Percentiles rank a stretch among this genome's conserved stretches.
phyloP scores from a whole-genome alignment of 2,329 filamentous ascomycete species.

The Epichloe coenophiala region DNA sequence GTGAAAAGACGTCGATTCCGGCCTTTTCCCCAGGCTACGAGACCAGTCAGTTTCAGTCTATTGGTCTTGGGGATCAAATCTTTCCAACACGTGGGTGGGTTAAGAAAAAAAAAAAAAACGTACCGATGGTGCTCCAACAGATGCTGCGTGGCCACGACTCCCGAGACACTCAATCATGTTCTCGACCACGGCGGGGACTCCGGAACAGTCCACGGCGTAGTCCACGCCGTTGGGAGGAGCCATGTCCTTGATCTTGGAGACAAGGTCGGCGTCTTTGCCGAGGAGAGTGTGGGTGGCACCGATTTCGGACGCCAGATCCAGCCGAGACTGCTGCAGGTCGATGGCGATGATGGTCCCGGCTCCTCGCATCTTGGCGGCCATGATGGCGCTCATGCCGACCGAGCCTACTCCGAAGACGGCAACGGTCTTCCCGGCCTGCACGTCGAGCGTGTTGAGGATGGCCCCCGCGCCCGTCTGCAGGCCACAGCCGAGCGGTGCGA shows the following conservation, averaged over 20 bases:
- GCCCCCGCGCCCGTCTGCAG: slow-evolving; percentile 22
- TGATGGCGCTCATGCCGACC: background rate
- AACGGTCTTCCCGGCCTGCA: slow-evolving; percentile 13
- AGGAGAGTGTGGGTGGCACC: background rate
- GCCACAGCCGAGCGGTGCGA: slow-evolving; percentile 22
- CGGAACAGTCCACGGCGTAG: slow-evolving; percentile 19
- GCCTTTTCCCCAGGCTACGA: background rate
- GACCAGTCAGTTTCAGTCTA: background rate
- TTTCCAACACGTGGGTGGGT: too few relatives aligned
- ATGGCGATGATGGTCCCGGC: background rate
- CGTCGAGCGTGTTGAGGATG: slow-evolving; percentile 17
- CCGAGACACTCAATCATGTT: slow-evolving; percentile 33
- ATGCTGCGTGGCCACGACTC: slow-evolving; percentile 1
- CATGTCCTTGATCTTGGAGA: slow-evolving; percentile 11
- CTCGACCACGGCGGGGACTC: slow-evolving; percentile 24
- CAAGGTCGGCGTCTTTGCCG: background rate
- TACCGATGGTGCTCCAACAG: background rate
- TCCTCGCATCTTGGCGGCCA: background rate
- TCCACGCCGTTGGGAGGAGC: slow-evolving; percentile 12
- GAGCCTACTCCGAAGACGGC: slow-evolving; percentile 14
- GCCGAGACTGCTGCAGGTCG: background rate
- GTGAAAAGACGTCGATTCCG: background rate
- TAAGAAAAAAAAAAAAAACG: background rate
- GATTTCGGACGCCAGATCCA: background rate
- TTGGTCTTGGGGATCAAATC: too few relatives aligned